Evolutionary conservation across 768 basidiomycete species (phyloP), one percentile per base, ranked within the genome.

Genomic region (Amanita muscaria): DNA sequence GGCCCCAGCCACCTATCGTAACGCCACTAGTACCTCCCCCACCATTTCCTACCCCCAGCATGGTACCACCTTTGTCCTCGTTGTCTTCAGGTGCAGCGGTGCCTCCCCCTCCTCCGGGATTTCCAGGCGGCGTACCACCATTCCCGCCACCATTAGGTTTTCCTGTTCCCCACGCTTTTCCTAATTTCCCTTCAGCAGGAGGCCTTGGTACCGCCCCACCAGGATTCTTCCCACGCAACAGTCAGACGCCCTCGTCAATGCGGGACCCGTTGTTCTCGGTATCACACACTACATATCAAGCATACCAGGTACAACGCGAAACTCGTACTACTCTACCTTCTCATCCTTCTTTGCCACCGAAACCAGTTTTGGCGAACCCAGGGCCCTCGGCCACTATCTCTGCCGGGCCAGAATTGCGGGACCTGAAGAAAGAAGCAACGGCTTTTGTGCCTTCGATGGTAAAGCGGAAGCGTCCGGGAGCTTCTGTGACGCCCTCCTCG

Each of bases 381-480:
- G n/a, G n/a, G n/a, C n/a, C n/a, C n/a, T 65, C 75, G 5, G 89
- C 88, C 1, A 85, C 77, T 2, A 80, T 97, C 41, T 82, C 77
- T 16, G 91, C 92, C 2, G 89, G 70, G 35, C 90, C 96, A 3
- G 74, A 90, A 58, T 63, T 99, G 40, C 85, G 94, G 11, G 90
- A 99, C 63, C 70, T 98, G 49, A 90, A 92, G 67, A 92, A 90
- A 62, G 96, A 99, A 60, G 85, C 87, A 7, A 94, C 90, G 1
- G 79, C 87, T 0, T 98, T 99, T 55, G 78, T 97, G 3, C 96
- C 96, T 3, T 59, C 81, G 2, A 70, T 84, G 3, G 64, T 94
- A 41, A 89, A 88, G 62, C 77, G 88, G 37, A 91, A 85, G 62
- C 83, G 74, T 48, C 62, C 64, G 29, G 59, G 59, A 15, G 54